Evolutionary conservation across 2,329 filamentous ascomycete genomes (phyloP).

Genomic region (Alternaria viburni): DNA sequence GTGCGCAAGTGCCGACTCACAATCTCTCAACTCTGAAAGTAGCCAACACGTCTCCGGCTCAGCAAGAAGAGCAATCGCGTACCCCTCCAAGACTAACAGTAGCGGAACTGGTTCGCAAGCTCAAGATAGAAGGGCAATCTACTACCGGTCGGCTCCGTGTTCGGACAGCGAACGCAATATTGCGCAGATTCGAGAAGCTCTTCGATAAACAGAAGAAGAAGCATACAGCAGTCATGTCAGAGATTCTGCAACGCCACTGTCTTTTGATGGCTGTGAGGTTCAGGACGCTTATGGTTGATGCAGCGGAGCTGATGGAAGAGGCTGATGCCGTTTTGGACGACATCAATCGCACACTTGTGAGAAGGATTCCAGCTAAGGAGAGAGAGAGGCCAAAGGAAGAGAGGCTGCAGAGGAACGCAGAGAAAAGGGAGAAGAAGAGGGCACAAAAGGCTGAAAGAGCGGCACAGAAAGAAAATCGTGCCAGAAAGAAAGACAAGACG

Average conservation of each 20-base stretch:
- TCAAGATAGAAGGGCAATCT: not conserved
- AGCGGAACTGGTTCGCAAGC: not conserved
- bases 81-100: constrained; percentile 2
- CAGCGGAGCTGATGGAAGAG: not conserved
- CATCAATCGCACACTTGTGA: not conserved
- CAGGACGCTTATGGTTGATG: not conserved
- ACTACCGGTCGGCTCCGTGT: not conserved
- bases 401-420: not conserved
- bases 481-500: not conserved
- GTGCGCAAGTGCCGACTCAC: not conserved
- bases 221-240: not conserved
- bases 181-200: not conserved
- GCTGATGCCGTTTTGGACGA: not conserved
- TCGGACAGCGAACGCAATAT: constrained; percentile 6
- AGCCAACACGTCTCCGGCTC: not conserved
- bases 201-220: not conserved
- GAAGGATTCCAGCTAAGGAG: not conserved
- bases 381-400: not conserved
- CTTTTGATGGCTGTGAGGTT: not conserved
- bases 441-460: not conserved
- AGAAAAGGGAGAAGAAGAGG: not conserved
- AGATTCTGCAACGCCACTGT: not conserved
- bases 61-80: not conserved
- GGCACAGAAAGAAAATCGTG: not conserved
- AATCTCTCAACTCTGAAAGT: not conserved